Conservation (phyloP, 2,329 filamentous ascomycete species). For the Didymella keratinophila region DNA sequence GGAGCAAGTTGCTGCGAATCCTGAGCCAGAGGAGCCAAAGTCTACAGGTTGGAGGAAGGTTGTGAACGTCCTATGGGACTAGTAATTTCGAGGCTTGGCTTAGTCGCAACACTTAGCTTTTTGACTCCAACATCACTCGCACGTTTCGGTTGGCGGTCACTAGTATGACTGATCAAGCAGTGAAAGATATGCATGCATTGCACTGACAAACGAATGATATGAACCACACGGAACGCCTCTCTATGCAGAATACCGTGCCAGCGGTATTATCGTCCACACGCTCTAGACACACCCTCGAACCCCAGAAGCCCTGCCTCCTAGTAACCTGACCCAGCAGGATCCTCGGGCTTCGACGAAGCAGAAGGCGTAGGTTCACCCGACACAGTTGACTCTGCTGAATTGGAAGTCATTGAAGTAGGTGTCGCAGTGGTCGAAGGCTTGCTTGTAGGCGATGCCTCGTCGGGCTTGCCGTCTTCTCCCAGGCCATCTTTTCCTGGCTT, state of each 20-base stretch:
- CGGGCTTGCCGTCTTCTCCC: neutral
- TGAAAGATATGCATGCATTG: neutral
- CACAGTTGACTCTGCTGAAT: neutral
- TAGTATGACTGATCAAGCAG: neutral
- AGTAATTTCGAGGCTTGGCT: neutral
- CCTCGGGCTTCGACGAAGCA: neutral
- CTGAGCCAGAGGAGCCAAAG: slow-evolving; percentile 31
- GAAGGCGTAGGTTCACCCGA: neutral
- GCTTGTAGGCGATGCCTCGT: neutral
- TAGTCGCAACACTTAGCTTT: no score
- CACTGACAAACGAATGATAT: neutral
- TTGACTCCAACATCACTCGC: neutral
- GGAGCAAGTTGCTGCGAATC: slow-evolving; percentile 29
- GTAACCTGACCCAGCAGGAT: neutral
- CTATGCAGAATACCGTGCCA: neutral
- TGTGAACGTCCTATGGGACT: slow-evolving; percentile 32
- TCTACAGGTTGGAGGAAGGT: slow-evolving; percentile 25
- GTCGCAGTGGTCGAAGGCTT: neutral
- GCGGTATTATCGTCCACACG: neutral
- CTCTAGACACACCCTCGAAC: neutral
- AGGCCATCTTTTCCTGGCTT: no score
- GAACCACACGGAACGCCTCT: neutral
- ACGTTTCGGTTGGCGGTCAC: neutral
- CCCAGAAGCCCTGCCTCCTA: neutral
- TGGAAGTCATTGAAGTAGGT: neutral